Evolutionary conservation across 2,329 filamentous ascomycete genomes (phyloP), one percentile per base, ranked within the genome.

Genomic region (Penicillium sp.): DNA sequence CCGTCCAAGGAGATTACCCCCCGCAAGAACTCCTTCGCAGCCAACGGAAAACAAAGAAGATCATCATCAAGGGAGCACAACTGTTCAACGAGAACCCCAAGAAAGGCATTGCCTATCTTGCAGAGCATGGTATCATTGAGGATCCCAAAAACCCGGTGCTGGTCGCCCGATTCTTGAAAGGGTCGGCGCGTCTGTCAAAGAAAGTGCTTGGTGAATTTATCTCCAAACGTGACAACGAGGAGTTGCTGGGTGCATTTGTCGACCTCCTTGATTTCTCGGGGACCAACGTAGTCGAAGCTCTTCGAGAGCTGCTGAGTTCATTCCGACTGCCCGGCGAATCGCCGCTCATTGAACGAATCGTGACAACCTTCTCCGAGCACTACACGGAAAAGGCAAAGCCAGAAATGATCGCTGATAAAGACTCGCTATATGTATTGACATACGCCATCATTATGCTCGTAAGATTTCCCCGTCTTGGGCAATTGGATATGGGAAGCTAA

Each of bases 51-150:
- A 86, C 84, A 58, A 99, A 99, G 75, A 91, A 87, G 66, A 81
- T 92, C 43, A 95, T 99, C 56, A 89, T 96, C 58, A 86, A 87
- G 60, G 94, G 92, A 43, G 86, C 90, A 4, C 84, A 82, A 54
- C 95, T 94, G 67, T 99, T 99, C 76, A 99, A 99, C 66, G 92
- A 97, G 67, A 92, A 86, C 57, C 92, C 94, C 0, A 96, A 95
- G 73, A 85, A 83, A 24, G 94, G 94, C 3, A 83, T 99, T 51
- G 89, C 87, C 8, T 96, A 89, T 69, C 79, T 99, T 4, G 86
- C 88, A 46, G 86, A 88, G 7, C 86, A 95, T 63, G 90, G 90
- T 39, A 89, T 99, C 60, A 95, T 99, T 52, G 79, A 86, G 25
- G 82, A 91, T 67, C 80, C 84, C 0, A 82, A 84, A 40, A 82